Evolutionary conservation across 257 asterid genomes (phyloP).

Genomic region (Phtheirospermum japonicum): DNA sequence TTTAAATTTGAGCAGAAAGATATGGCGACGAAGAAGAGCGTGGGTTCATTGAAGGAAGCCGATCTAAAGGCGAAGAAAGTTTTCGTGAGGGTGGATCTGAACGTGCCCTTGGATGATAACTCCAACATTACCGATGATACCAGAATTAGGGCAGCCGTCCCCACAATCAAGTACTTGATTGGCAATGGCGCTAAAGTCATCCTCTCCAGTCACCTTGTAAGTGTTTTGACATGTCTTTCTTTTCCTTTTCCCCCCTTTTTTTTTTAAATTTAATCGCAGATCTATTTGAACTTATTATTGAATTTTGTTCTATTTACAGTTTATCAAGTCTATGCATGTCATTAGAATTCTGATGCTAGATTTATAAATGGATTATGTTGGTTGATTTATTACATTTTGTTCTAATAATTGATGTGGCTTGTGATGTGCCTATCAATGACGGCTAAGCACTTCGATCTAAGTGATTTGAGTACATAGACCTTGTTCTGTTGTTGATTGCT

Average conservation of each 20-base stretch:
- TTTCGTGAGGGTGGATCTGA: slow-evolving; percentile 71
- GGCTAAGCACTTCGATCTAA: not conserved
- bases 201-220: slow-evolving; percentile 45
- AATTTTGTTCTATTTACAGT: not conserved
- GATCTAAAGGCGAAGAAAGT: slow-evolving; percentile 76
- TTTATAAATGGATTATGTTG: not conserved
- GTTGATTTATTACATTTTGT: not conserved
- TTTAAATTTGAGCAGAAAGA: not conserved
- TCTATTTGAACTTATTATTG: not conserved
- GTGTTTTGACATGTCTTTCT: not conserved
- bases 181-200: slow-evolving; percentile 40
- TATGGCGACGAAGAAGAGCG: slow-evolving; percentile 84
- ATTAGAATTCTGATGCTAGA: not conserved
- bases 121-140: slow-evolving; percentile 71
- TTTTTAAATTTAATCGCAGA: not conserved
- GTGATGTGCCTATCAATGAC: not conserved
- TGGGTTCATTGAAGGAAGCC: slow-evolving; percentile 64
- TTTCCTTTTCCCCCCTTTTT: no score
- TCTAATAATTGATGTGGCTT: slow-evolving; percentile 5
- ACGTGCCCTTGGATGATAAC: slow-evolving; percentile 74
- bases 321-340: not conserved
- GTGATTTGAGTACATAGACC: not conserved
- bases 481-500: not conserved
- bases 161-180: slow-evolving; percentile 62
- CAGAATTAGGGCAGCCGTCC: slow-evolving; percentile 72